Evolutionary conservation across 2,329 filamentous ascomycete species (phyloP).

Genomic region (Fusarium devonianum): DNA sequence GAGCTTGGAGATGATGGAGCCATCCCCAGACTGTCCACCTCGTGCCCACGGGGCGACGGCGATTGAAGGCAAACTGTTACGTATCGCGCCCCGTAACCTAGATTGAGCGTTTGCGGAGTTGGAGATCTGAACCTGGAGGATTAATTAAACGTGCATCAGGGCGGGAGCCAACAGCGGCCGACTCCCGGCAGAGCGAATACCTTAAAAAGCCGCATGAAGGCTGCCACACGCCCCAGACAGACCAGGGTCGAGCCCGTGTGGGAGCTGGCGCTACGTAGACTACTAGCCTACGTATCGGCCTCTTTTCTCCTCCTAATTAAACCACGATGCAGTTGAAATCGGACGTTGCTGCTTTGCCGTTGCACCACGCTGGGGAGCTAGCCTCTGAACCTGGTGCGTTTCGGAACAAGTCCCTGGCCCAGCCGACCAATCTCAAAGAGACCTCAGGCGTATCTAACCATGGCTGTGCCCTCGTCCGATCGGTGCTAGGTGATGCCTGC

Average conservation of each 20-base stretch:
- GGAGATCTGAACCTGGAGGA: slow-evolving; percentile 14
- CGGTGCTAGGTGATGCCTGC: slow-evolving; percentile 12
- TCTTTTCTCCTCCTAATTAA: too few species aligned
- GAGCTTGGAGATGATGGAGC: slow-evolving; percentile 30
- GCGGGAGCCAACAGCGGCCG: slow-evolving; percentile 8
- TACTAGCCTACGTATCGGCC: too few species aligned
- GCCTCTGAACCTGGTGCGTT: slow-evolving; percentile 8
- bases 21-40: slow-evolving; percentile 36
- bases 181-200: slow-evolving; percentile 26
- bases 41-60: slow-evolving; percentile 37
- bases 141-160: slow-evolving; percentile 14
- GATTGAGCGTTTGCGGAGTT: slow-evolving; percentile 32
- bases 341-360: slow-evolving; percentile 22
- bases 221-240: slow-evolving; percentile 23
- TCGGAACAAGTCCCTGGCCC: slow-evolving; percentile 12
- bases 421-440: slow-evolving; percentile 9
- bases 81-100: slow-evolving; percentile 33
- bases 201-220: slow-evolving; percentile 26
- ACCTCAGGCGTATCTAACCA: slow-evolving; percentile 13
- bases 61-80: slow-evolving; percentile 36
- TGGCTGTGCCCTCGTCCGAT: slow-evolving; percentile 23
- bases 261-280: too few species aligned
- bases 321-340: slow-evolving; percentile 12
- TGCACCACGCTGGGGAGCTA: slow-evolving; percentile 25
- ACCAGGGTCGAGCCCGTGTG: slow-evolving; percentile 11